These are phyloP conservation scores for Austroboletus niveus DNA, from an alignment of 1,284 basidiomycete genomes.

Conservation along the genomic window DNA sequence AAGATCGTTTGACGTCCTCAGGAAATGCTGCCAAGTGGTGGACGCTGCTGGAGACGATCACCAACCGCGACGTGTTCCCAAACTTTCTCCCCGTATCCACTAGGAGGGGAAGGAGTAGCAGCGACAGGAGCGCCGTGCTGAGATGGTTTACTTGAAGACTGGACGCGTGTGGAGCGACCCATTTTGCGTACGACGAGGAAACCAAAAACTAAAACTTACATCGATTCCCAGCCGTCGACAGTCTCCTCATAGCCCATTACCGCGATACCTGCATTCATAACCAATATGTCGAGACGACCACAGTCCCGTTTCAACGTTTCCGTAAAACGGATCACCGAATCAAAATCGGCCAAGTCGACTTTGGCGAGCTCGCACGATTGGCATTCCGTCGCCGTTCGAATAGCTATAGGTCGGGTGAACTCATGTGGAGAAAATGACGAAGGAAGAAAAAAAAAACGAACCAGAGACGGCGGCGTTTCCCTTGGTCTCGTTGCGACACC, in stretches of 20 bases:
- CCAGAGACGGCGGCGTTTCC: conserved; percentile 34
- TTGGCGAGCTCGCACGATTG: conserved; percentile 4
- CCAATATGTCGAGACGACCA: conserved; percentile 16
- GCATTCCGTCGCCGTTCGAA: conserved; percentile 8
- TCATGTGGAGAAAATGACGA: background rate
- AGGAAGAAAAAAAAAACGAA: conserved; percentile 5
- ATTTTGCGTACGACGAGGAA: no score
- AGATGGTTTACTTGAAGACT: conserved; percentile 29
- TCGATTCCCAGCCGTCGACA: conserved; percentile 19
- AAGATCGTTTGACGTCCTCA: conserved; percentile 24
- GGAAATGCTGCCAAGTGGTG: conserved; percentile 25
- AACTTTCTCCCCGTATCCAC: conserved; percentile 18
- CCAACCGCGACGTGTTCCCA: conserved; percentile 13
- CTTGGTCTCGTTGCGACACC: conserved; percentile 38
- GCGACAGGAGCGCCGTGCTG: conserved; percentile 15
- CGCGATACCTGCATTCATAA: conserved; percentile 21
- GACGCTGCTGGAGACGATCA: conserved; percentile 18
- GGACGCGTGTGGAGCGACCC: background rate
- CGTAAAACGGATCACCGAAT: conserved; percentile 15
- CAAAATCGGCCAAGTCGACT: conserved; percentile 19
- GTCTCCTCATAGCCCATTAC: conserved; percentile 2
- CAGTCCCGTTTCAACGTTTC: conserved; percentile 12
- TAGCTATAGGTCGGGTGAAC: conserved; percentile 2
- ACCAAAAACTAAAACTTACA: conserved; percentile 2
- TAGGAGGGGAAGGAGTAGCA: conserved; percentile 16